phyloP scores from a whole-genome alignment of 257 asterid species.

The Echium plantagineum region DNA sequence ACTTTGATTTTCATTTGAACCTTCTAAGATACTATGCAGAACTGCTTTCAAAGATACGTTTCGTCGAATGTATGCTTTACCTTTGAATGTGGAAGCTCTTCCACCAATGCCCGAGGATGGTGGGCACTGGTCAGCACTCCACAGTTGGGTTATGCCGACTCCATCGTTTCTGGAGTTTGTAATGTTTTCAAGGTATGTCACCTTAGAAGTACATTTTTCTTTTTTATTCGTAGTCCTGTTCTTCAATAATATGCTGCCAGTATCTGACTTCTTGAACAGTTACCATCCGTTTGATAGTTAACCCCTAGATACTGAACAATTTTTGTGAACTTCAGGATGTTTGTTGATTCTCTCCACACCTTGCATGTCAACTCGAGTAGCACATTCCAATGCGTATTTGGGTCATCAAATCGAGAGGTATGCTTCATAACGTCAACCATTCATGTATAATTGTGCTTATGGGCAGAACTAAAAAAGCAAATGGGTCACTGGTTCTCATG shows the following conservation, averaged over 20 bases:
- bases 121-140: conserved; percentile 83
- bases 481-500: conserved; percentile 10
- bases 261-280: conserved; percentile 1
- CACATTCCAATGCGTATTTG: conserved; percentile 42
- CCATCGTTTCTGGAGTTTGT: conserved; percentile 82
- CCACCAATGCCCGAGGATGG: conserved; percentile 99
- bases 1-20: conserved; percentile 3
- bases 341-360: conserved; percentile 72
- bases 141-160: conserved; percentile 99
- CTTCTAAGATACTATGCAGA: conserved; percentile 30
- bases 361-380: conserved; percentile 34
- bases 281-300: conserved; percentile 7
- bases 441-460: not conserved
- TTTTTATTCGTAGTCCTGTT: conserved; percentile 7
- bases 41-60: conserved; percentile 71
- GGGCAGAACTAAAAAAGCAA: conserved; percentile 3
- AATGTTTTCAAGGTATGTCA: conserved; percentile 80
- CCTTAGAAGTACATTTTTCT: conserved; percentile 3
- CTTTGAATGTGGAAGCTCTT: conserved; percentile 69
- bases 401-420: conserved; percentile 64
- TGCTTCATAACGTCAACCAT: conserved; percentile 7
- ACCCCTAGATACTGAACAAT: conserved; percentile 8
- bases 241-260: not conserved
- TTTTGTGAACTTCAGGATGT: conserved; percentile 52
- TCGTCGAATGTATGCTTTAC: conserved; percentile 80